Base-by-base conservation (phyloP, 2,329 filamentous ascomycete species). In the Aaosphaeria pasadenensis region DNA sequence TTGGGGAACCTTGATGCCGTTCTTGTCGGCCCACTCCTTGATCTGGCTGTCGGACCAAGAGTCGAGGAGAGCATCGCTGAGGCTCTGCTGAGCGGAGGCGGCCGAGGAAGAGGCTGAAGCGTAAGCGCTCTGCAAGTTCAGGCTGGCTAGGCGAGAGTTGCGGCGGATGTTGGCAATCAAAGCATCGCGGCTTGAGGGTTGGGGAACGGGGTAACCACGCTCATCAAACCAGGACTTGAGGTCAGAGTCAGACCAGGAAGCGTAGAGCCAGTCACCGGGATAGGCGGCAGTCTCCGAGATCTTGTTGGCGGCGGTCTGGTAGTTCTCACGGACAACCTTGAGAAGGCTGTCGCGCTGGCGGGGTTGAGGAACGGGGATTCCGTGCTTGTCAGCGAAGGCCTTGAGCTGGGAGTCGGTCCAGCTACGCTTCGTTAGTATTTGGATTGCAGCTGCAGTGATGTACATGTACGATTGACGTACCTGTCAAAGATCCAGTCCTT, bases 381-480 rank as follows among this genome's bases (percentile, higher is more conserved):
- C 82, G 71, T 97, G 83, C 70, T 87, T 87, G 71, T 97, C 92
- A 54, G 91, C 87, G 74, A 97, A 97, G 1, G 88, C 76, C 79
- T 97, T 96, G 58, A 99, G 80, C 69, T 95, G 87, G 56, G 91
- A 96, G 49, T 97, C 92, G 57, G 87, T 86, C 89, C 91, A 96
- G 50, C 89, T 94, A 55, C 6, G 9, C 30, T 11, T 46, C 44
- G 60, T 80, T 64, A 81, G 72, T 54, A 24, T 24, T 24, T 24
- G 17, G 39, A 40, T 36, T 36, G 33, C 33, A n/a, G 9, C 7
- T 36, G 4, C 9, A 40, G 24, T 13, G 39, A 40, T 9, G 11
- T 11, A 9, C 39, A 13, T 11, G 24, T 9, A 40, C 7, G 7
- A 24, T n/a, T 36, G 43, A 50, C 60, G 45, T 73, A 88, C 85